Base-by-base conservation (phyloP, 140 eudicot genomes). In the Cichorium intybus region DNA sequence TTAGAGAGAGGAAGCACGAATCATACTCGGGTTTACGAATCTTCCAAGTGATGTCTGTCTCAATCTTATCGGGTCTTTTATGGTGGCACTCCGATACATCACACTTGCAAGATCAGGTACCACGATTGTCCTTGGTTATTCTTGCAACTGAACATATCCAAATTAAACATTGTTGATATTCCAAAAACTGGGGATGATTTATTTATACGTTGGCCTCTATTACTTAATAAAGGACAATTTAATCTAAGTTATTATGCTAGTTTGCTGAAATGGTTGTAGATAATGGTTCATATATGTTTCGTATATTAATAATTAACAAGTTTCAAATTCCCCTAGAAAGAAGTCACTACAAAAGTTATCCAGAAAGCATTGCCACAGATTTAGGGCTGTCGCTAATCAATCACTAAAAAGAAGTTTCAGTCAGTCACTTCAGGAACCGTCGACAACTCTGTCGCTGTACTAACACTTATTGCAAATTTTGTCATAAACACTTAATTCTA, bases 71-170 rank as follows among this genome's bases (percentile, higher is more conserved):
- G 0, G 98, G 98, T 22, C 93, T 92, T 62, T 58, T 92, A 34
- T 92, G 98, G 98, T 92, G 98, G 98, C 96, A 92, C 55, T 87
- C 96, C 16, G 81, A 81, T 70, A 69, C 84, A 26, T 71, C 84
- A 5, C 89, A 88, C 77, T 64, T 92, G 61, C 95, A 85, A 75
- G 98, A 92, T 79, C 96, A 87, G 96, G 98, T 91, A 78, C 56
- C 45, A 45, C 51, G 21, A 53, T 33, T 56, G 78, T 41, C 82
- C 78, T 60, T 56, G 2, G 8, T 62, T 26, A 6, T 41, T 17
- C 18, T 43, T 69, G 7, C 4, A 29, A 16, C 47, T 45, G 56
- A 0, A 10, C 9, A 24, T 12, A 46, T 63, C 43, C 46, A 10
- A 15, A 1, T n/a, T n/a, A 69, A 57, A 68, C 12, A 34, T 20